A percentile compares a stretch with the other conserved stretches of the same genome.
phyloP scores from a whole-genome alignment of 768 basidiomycete species.

The Dentipellis sp. region DNA sequence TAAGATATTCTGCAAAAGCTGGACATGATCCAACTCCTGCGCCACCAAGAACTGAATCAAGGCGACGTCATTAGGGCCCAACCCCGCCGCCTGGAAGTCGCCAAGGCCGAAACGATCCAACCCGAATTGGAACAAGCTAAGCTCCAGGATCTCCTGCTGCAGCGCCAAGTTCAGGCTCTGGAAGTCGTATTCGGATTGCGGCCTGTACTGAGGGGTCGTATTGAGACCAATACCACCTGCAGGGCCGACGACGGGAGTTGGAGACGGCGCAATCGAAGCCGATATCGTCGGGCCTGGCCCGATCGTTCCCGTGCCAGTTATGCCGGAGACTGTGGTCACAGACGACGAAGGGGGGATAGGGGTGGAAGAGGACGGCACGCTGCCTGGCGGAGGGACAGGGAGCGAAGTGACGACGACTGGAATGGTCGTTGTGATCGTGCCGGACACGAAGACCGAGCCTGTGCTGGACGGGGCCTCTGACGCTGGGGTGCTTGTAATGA shows the following conservation, averaged over 20 bases:
- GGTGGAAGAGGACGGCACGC: too few relatives aligned
- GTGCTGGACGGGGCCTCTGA: too few relatives aligned
- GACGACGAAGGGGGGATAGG: too few relatives aligned
- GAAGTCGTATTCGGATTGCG: slow-evolving; percentile 37
- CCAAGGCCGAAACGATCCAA: slow-evolving; percentile 41
- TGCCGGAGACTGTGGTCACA: too few relatives aligned
- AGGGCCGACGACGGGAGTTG: slow-evolving; percentile 11
- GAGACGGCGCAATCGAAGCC: neutral
- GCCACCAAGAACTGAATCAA: slow-evolving; percentile 56
- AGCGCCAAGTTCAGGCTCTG: slow-evolving; percentile 48
- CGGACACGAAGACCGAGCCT: too few relatives aligned
- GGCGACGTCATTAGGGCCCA: slow-evolving; percentile 42
- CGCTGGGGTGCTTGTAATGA: too few relatives aligned
- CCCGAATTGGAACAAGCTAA: slow-evolving; percentile 50
- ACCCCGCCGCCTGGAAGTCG: slow-evolving; percentile 47
- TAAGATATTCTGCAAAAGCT: slow-evolving; percentile 42
- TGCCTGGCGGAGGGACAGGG: too few relatives aligned
- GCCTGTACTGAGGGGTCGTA: slow-evolving; percentile 24
- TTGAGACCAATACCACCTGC: slow-evolving; percentile 20
- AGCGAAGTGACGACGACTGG: too few relatives aligned
- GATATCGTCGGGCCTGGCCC: too few relatives aligned
- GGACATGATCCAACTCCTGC: slow-evolving; percentile 56
- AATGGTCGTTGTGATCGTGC: too few relatives aligned
- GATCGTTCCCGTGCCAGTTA: too few relatives aligned
- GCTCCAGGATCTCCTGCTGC: slow-evolving; percentile 59